These are phyloP conservation scores for Xylariaceae sp. DNA, from an alignment of 2,329 filamentous ascomycete species.

Conservation along the genomic window DNA sequence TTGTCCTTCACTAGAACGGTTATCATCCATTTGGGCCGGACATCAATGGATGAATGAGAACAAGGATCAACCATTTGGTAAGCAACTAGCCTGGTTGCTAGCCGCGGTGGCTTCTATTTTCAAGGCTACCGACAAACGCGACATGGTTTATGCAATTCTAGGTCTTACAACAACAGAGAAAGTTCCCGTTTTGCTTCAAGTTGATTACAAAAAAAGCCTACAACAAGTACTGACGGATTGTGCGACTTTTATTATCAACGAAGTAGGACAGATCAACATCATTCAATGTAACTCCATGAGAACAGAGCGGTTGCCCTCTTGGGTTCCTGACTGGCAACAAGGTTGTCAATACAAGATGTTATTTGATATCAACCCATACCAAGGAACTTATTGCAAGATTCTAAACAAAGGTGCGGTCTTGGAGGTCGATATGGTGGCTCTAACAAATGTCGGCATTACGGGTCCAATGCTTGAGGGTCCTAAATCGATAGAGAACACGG, in stretches of 20 bases:
- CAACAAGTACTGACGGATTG: conserved; percentile 6
- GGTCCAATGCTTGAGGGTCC: not conserved
- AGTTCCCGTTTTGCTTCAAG: not conserved
- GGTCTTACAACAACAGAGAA: conserved; percentile 1
- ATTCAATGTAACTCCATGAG: conserved; percentile 18
- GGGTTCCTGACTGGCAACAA: conserved; percentile 17
- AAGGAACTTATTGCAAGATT: not conserved
- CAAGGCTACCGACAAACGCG: conserved; percentile 8
- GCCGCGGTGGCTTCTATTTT: conserved; percentile 4
- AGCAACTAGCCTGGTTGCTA: conserved; percentile 9
- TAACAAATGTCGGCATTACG: conserved; percentile 1
- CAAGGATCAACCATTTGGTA: not conserved
- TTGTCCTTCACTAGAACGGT: not conserved
- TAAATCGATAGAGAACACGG: not conserved
- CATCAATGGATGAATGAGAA: not conserved
- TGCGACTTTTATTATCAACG: conserved; percentile 8
- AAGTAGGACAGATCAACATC: conserved; percentile 2
- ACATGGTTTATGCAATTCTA: conserved; percentile 12
- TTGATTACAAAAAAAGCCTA: conserved; percentile 9
- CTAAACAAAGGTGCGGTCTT: not conserved
- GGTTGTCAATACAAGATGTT: not conserved
- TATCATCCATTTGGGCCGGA: conserved; percentile 6
- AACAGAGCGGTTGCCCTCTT: conserved; percentile 11
- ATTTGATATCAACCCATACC: not conserved
- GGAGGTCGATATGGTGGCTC: conserved; percentile 9